Percentiles rank a stretch among this genome's conserved stretches.
These are phyloP conservation scores for Apiotrichum domesticum DNA, from an alignment of 1,284 basidiomycete genomes.

Conservation along the genomic window DNA sequence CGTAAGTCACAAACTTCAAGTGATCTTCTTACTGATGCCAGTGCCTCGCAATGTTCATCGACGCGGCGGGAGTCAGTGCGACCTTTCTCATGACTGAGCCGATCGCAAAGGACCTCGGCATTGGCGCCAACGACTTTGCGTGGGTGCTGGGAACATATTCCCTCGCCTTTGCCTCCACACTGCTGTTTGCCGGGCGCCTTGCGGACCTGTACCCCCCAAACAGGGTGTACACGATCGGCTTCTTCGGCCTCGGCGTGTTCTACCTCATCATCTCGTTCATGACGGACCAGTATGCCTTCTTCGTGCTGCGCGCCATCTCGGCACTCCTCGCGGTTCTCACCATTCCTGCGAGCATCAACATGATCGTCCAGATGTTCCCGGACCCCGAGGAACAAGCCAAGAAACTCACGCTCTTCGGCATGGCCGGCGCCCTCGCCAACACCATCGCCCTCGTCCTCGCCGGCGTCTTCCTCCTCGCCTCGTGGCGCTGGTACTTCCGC, in stretches of 20 bases:
- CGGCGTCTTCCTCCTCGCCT: slow-evolving; percentile 39
- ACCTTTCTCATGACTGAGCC: slow-evolving; percentile 42
- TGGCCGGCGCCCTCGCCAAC: slow-evolving; percentile 36
- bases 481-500: slow-evolving; percentile 45
- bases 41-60: slow-evolving; percentile 32
- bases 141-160: slow-evolving; percentile 40
- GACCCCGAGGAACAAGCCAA: slow-evolving; percentile 35
- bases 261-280: slow-evolving; percentile 44
- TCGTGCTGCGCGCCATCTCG: slow-evolving; percentile 39
- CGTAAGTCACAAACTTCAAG: slow-evolving; percentile 9
- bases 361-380: slow-evolving; percentile 44
- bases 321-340: slow-evolving; percentile 40
- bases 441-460: slow-evolving; percentile 30
- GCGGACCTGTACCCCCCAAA: slow-evolving; percentile 41
- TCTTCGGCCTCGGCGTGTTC: slow-evolving; percentile 37
- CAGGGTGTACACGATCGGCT: slow-evolving; percentile 37
- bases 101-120: slow-evolving; percentile 34
- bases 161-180: slow-evolving; percentile 30
- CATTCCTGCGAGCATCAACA: slow-evolving; percentile 41
- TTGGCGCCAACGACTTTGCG: slow-evolving; percentile 27
- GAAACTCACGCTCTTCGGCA: slow-evolving; percentile 40
- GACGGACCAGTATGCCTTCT: slow-evolving; percentile 43
- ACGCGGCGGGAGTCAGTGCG: slow-evolving; percentile 36
- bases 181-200: slow-evolving; percentile 38
- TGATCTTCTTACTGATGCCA: background rate